A percentile compares a stretch with the other conserved stretches of the same genome.
Evolutionary conservation across 306 rosid species (phyloP).

Genomic region (Cucumis melo): DNA sequence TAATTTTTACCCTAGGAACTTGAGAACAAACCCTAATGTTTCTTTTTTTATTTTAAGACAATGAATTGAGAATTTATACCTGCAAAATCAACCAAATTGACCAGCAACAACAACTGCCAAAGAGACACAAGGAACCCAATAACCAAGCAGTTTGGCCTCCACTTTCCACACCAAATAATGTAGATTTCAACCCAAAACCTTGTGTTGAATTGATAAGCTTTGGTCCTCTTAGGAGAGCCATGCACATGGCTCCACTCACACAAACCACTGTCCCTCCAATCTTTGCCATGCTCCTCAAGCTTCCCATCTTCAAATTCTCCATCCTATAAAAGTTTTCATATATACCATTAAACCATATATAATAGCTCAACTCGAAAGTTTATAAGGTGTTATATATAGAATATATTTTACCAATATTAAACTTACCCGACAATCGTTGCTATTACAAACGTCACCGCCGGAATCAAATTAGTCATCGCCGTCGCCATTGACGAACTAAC

Average conservation of each 20-base stretch:
- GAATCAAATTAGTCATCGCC: slow-evolving; percentile 54
- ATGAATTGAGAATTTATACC: not conserved
- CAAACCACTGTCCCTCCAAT: slow-evolving; percentile 49
- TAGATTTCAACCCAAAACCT: slow-evolving; percentile 13
- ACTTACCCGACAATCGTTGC: slow-evolving; percentile 48
- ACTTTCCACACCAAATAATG: slow-evolving; percentile 9
- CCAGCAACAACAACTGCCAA: slow-evolving; percentile 9
- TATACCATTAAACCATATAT: not conserved
- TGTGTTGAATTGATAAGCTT: slow-evolving; percentile 30
- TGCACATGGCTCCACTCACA: slow-evolving; percentile 52
- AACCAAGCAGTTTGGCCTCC: slow-evolving; percentile 11
- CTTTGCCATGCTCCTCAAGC: slow-evolving; percentile 41
- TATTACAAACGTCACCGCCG: slow-evolving; percentile 48
- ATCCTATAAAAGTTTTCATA: slow-evolving; percentile 13
- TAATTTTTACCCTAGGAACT: no score
- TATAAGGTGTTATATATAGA: not conserved
- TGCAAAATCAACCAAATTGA: slow-evolving; percentile 21
- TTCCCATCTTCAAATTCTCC: slow-evolving; percentile 35
- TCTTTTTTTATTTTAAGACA: no score
- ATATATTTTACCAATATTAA: not conserved
- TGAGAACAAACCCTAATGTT: no score
- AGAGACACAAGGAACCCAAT: slow-evolving; percentile 13
- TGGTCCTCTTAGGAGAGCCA: slow-evolving; percentile 57
- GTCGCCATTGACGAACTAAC: slow-evolving; percentile 49
- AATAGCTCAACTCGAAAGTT: not conserved